phyloP scores from a whole-genome alignment of 768 basidiomycete species.

The Leccinum fibrillosum region DNA sequence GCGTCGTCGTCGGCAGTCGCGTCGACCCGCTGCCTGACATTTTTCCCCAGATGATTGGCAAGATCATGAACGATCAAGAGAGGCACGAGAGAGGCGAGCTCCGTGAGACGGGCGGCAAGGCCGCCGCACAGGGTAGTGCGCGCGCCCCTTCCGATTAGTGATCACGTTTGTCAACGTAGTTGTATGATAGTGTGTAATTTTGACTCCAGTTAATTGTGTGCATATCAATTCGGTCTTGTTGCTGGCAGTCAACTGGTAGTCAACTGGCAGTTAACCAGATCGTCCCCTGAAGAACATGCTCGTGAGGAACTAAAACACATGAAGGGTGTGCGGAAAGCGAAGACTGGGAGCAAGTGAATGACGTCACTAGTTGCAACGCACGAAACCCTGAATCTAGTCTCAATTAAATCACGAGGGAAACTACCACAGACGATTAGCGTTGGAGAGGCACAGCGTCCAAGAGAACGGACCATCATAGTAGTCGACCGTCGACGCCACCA shows the following conservation, averaged over 20 bases:
- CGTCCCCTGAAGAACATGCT: not conserved
- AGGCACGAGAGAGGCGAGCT: slow-evolving; percentile 57
- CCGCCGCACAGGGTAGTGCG: slow-evolving; percentile 40
- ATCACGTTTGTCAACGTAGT: too few relatives aligned
- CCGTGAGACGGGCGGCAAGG: slow-evolving; percentile 52
- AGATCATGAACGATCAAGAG: slow-evolving; percentile 42
- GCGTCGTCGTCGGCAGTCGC: not conserved
- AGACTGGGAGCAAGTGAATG: not conserved
- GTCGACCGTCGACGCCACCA: slow-evolving; percentile 37
- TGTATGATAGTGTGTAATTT: slow-evolving; percentile 1
- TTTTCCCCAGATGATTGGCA: slow-evolving; percentile 44
- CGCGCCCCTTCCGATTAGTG: slow-evolving; percentile 40
- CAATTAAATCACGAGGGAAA: slow-evolving; percentile 47
- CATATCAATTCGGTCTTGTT: not conserved
- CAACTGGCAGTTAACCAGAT: not conserved
- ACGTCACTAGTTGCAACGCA: not conserved
- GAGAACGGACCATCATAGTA: slow-evolving; percentile 54
- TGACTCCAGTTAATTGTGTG: not conserved
- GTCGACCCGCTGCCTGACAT: not conserved
- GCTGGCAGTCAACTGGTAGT: too few relatives aligned
- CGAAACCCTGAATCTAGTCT: not conserved
- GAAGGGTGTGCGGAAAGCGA: too few relatives aligned
- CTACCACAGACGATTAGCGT: slow-evolving; percentile 26
- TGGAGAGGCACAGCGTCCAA: not conserved
- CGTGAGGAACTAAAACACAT: too few relatives aligned